phyloP scores from a whole-genome alignment of 768 basidiomycete genomes.

The Boletus edulis region DNA sequence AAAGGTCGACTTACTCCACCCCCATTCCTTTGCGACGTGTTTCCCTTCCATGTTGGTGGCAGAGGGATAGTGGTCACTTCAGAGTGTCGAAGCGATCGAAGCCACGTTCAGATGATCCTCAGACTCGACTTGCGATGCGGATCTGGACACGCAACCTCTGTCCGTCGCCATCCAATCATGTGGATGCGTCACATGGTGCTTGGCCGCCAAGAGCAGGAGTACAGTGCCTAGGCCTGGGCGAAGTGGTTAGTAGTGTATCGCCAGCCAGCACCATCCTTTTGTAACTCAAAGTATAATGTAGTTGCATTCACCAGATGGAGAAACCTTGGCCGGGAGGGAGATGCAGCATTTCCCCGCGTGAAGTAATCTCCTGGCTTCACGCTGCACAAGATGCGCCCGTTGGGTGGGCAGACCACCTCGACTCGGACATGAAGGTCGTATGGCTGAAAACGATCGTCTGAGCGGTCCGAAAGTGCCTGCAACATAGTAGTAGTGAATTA shows the following conservation, averaged over 20 bases:
- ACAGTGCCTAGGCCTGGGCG: slow-evolving; percentile 43
- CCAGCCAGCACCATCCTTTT: too few relatives aligned
- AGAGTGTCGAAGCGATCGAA: slow-evolving; percentile 52
- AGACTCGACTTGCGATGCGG: slow-evolving; percentile 59
- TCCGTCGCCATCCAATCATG: slow-evolving; percentile 73
- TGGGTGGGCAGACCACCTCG: slow-evolving; percentile 59
- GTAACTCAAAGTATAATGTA: background rate
- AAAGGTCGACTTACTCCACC: too few relatives aligned
- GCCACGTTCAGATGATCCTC: slow-evolving; percentile 47
- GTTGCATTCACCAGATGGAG: slow-evolving; percentile 53
- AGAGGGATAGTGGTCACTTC: slow-evolving; percentile 51
- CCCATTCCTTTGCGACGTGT: background rate
- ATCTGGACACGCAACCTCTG: slow-evolving; percentile 65
- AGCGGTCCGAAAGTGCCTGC: too few relatives aligned
- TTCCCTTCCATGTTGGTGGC: background rate
- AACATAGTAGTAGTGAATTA: too few relatives aligned
- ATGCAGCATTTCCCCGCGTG: slow-evolving; percentile 58
- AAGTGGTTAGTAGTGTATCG: background rate
- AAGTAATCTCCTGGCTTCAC: slow-evolving; percentile 57
- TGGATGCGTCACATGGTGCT: slow-evolving; percentile 52
- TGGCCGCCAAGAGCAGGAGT: slow-evolving; percentile 65
- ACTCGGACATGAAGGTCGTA: too few relatives aligned
- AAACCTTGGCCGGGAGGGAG: slow-evolving; percentile 63
- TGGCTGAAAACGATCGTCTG: slow-evolving; percentile 48
- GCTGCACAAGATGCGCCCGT: slow-evolving; percentile 57